These are phyloP conservation scores for Pythium vanterpoolii DNA, from an alignment of 352 stramenopile species.

Conservation along the genomic window DNA sequence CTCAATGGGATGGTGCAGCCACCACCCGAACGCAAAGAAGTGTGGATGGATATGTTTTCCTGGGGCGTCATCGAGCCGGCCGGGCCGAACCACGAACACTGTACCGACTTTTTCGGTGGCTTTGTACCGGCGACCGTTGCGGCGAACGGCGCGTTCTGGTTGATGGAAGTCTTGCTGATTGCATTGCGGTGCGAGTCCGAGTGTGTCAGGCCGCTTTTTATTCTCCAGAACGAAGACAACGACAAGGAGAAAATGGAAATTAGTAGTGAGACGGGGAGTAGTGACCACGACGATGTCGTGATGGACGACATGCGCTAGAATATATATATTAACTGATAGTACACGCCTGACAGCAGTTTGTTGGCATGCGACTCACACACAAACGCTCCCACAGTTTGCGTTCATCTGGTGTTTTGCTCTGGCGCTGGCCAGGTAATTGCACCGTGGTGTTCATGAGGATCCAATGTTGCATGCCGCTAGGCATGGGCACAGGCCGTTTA, in stretches of 20 bases:
- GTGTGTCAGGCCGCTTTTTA: slow-evolving; percentile 49
- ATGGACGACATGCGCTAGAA: slow-evolving; percentile 3
- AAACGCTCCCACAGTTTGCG: slow-evolving; percentile 4
- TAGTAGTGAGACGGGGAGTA: background rate
- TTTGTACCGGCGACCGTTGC: slow-evolving; percentile 43
- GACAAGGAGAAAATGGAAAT: background rate
- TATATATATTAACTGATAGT: slow-evolving; percentile 17
- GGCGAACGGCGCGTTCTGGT: slow-evolving; percentile 57
- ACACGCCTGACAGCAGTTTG: slow-evolving; percentile 13
- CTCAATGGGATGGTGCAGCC: background rate
- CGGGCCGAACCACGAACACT: slow-evolving; percentile 36
- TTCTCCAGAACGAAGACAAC: slow-evolving; percentile 25
- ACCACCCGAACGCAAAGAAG: slow-evolving; percentile 13
- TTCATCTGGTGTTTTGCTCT: slow-evolving; percentile 3
- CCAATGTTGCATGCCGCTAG: slow-evolving; percentile 60
- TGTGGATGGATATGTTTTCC: slow-evolving; percentile 59
- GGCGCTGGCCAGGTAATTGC: slow-evolving; percentile 2
- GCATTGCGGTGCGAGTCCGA: slow-evolving; percentile 63
- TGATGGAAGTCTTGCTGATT: slow-evolving; percentile 68
- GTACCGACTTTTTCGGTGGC: slow-evolving; percentile 59
- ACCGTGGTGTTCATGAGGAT: slow-evolving; percentile 60
- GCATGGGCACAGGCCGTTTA: slow-evolving; percentile 37
- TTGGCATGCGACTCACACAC: background rate
- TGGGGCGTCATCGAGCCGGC: slow-evolving; percentile 58
- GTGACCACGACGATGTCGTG: slow-evolving; percentile 2